Evolutionary conservation across 1,139 yeast species (phyloP), one percentile per base, ranked within the genome.

Genomic region (Suhomyces kunorum): DNA sequence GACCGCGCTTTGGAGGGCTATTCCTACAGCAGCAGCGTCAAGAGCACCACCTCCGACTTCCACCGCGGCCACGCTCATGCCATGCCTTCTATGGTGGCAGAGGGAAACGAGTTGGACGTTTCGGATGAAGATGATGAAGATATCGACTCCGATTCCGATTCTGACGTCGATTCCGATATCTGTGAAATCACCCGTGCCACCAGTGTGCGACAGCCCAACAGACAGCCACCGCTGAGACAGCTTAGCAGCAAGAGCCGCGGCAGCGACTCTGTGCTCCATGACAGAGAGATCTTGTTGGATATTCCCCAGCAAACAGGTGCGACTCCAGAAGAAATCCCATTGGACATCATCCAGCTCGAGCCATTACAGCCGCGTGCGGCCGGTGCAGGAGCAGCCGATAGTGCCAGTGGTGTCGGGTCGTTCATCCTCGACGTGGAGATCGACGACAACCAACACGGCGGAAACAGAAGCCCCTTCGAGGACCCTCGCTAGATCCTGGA

Each of bases 161-260:
- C 71, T 15, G 78, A 72, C 47, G 74, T 71, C 27, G 78, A 72
- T 53, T 65, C 72, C 8, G 78, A 72, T 47, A 68, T 72, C 34
- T 77, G 76, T 7, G 74, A 71, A 47, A 72, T 72, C 38, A 63
- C 66, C 31, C 59, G 77, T 9, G 76, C 76, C 36, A 68, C 75
- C 8, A 68, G 74, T 40, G 55, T 69, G 6, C 53, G 68, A 23
- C 45, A 61, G 22, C 50, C 48, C 20, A 29, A 31, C 15, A 29
- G 32, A 19, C n/a, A n/a, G n/a, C n/a, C n/a, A n/a, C n/a, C n/a
- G n/a, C n/a, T n/a, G n/a, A n/a, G n/a, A n/a, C n/a, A n/a, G n/a
- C n/a, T n/a, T n/a, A n/a, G n/a, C n/a, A n/a, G n/a, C n/a, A n/a
- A n/a, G n/a, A 22, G 24, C 12, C 23, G 12, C 16, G 20, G 15